These are phyloP conservation scores for Eucalyptus leucophloia DNA, from an alignment of 345 rosid species.

Conservation along the genomic window DNA sequence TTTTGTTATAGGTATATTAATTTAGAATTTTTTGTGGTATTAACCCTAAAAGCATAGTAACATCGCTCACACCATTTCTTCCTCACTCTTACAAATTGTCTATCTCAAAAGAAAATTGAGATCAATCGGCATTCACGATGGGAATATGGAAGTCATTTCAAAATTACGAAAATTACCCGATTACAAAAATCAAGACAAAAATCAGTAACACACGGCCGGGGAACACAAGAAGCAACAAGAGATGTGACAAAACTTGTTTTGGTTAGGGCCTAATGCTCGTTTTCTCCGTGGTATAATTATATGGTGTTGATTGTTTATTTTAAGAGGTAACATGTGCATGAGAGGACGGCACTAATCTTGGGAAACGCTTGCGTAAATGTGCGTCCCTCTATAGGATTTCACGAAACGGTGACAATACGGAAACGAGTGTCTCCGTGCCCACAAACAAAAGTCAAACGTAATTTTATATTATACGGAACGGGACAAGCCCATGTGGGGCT, in stretches of 20 bases:
- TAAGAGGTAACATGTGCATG: not conserved
- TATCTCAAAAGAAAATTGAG: not conserved
- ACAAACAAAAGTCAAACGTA: not conserved
- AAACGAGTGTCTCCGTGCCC: not conserved
- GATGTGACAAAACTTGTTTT: not conserved
- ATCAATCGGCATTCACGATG: rapidly evolving
- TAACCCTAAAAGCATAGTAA: not conserved
- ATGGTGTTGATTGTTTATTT: not conserved
- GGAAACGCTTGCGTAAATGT: not conserved
- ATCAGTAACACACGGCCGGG: not conserved
- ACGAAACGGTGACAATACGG: not conserved
- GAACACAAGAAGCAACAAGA: not conserved
- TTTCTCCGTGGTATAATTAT: not conserved
- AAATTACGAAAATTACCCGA: not conserved
- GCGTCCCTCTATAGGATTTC: not conserved
- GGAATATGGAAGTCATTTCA: not conserved
- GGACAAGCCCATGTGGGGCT: not conserved
- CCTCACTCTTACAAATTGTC: not conserved
- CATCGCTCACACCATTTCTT: not conserved
- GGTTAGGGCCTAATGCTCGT: not conserved
- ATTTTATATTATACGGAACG: not conserved
- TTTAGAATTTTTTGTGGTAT: too few species aligned
- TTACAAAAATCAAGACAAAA: not conserved
- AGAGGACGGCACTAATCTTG: not conserved
- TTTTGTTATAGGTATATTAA: too few species aligned